Percentiles rank a stretch among this genome's conserved stretches.
Evolutionary conservation across 352 stramenopile genomes (phyloP).

Genomic region (Pythium pyrilobum): DNA sequence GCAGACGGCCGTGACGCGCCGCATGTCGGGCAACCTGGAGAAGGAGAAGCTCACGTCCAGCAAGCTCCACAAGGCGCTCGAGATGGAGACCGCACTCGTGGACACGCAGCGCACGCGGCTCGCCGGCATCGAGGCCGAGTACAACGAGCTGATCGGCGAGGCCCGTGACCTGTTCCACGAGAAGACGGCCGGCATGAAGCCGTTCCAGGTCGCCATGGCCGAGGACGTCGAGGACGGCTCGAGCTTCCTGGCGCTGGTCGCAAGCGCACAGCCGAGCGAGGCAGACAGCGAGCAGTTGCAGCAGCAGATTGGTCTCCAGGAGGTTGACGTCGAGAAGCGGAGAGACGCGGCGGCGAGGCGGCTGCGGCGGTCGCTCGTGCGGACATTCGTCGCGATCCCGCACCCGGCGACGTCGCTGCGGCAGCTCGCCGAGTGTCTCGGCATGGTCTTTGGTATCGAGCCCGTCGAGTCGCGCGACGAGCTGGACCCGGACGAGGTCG

Average conservation of each 20-base stretch:
- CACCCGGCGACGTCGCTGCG: slow-evolving; percentile 47
- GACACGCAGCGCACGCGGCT: slow-evolving; percentile 36
- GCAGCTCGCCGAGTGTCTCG: slow-evolving; percentile 62
- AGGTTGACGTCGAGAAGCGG: neutral
- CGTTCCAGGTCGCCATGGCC: slow-evolving; percentile 28
- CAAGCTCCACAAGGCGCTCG: slow-evolving; percentile 44
- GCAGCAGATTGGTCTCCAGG: neutral
- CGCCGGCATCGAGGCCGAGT: slow-evolving; percentile 40
- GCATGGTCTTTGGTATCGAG: slow-evolving; percentile 57
- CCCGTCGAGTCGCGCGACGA: slow-evolving; percentile 54
- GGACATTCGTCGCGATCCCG: slow-evolving; percentile 30
- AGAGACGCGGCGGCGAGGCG: slow-evolving; percentile 4
- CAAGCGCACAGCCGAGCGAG: neutral
- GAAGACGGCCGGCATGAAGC: slow-evolving; percentile 18
- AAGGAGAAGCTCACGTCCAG: slow-evolving; percentile 40
- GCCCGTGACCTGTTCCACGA: slow-evolving; percentile 26
- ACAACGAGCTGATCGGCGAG: slow-evolving; percentile 38
- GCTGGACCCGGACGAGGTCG: slow-evolving; percentile 61
- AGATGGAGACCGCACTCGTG: slow-evolving; percentile 34
- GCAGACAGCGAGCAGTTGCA: neutral
- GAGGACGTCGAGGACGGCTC: slow-evolving; percentile 1
- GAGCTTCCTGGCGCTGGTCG: neutral
- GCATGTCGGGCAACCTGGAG: slow-evolving; percentile 62
- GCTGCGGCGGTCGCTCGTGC: slow-evolving; percentile 20
- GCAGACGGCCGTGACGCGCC: slow-evolving; percentile 33